Evolutionary conservation across 352 stramenopile genomes (phyloP).

Genomic region (Globisporangium megalacanthum): DNA sequence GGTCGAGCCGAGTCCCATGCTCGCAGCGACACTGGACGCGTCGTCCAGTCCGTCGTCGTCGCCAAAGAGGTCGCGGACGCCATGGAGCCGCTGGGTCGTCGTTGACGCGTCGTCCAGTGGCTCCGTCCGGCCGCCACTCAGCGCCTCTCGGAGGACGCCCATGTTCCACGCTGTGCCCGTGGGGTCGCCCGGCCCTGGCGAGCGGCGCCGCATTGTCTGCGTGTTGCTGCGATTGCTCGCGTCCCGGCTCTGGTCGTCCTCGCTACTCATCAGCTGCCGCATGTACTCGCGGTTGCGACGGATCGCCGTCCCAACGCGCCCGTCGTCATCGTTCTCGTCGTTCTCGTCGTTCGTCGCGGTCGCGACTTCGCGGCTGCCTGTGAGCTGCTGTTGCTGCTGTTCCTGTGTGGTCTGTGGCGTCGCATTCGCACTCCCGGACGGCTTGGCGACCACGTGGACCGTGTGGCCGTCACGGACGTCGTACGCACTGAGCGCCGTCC

Average conservation of each 20-base stretch:
- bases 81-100: conserved; percentile 19
- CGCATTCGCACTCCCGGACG: background rate
- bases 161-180: conserved; percentile 57
- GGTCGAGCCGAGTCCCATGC: conserved; percentile 19
- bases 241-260: conserved; percentile 3
- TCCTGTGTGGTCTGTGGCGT: background rate
- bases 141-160: conserved; percentile 44
- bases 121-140: conserved; percentile 7
- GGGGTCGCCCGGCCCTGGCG: conserved; percentile 16
- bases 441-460: conserved; percentile 88
- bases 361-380: background rate
- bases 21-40: conserved; percentile 21
- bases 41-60: conserved; percentile 25
- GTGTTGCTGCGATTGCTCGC: background rate
- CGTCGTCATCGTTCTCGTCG: conserved; percentile 4
- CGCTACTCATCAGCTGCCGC: conserved; percentile 8
- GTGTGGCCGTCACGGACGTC: conserved; percentile 90
- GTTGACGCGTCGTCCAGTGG: conserved; percentile 3
- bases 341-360: background rate
- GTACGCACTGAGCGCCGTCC: conserved; percentile 58
- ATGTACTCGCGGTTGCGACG: conserved; percentile 12
- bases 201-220: conserved; percentile 10
- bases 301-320: background rate
- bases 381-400: too few relatives aligned
- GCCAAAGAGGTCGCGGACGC: conserved; percentile 32